These are phyloP conservation scores for Austroboletus novae-zelandiae DNA, from an alignment of 1,284 basidiomycete genomes.

Conservation along the genomic window DNA sequence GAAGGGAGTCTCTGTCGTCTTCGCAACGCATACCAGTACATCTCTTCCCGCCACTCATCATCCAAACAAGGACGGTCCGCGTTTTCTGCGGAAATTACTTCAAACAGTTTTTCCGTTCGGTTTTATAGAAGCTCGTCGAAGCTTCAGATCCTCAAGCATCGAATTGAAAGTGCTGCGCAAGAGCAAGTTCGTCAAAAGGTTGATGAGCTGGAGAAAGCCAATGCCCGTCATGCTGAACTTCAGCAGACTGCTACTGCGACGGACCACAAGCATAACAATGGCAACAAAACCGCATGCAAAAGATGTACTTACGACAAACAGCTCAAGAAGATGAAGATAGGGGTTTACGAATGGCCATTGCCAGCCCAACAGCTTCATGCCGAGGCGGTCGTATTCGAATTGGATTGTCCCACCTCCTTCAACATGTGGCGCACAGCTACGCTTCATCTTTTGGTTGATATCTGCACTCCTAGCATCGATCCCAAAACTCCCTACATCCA, in stretches of 20 bases:
- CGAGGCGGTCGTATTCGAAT: conserved; percentile 43
- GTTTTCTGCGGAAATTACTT: conserved; percentile 15
- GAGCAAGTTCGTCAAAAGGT: conserved; percentile 16
- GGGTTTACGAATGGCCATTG: conserved; percentile 47
- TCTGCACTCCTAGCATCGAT: conserved; percentile 22
- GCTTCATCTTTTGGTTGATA: conserved; percentile 36
- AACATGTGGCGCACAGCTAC: conserved; percentile 45
- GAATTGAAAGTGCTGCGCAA: conserved; percentile 29
- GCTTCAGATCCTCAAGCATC: conserved; percentile 23
- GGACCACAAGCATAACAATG: background rate
- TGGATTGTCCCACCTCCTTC: conserved; percentile 40
- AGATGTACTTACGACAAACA: background rate
- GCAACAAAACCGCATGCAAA: background rate
- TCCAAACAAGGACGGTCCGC: conserved; percentile 13
- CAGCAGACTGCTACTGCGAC: background rate
- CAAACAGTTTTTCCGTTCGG: conserved; percentile 29
- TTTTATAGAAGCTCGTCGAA: conserved; percentile 23
- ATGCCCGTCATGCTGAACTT: conserved; percentile 13
- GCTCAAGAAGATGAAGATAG: conserved; percentile 28
- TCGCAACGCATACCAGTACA: conserved; percentile 26
- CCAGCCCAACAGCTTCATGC: conserved; percentile 26
- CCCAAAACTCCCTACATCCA: conserved; percentile 4
- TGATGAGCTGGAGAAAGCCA: conserved; percentile 24
- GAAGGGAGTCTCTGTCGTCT: conserved; percentile 29
- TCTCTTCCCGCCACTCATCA: conserved; percentile 25